Conservation (phyloP, 2,329 filamentous ascomycete genomes). For the Pseudogymnoascus sp. region DNA sequence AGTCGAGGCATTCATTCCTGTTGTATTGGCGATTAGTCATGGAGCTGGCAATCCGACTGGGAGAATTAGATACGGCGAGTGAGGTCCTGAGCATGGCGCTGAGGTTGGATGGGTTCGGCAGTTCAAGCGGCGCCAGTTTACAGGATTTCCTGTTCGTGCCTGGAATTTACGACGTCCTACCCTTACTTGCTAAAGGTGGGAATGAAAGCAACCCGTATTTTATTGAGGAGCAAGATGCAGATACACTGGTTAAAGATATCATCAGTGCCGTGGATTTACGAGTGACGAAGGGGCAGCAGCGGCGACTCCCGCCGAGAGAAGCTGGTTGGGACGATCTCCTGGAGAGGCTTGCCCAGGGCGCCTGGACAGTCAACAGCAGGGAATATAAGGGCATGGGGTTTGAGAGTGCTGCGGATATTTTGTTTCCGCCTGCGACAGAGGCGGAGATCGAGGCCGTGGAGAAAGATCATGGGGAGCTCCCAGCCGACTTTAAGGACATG, state of each 20-base stretch:
- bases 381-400: conserved; percentile 11
- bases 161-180: conserved; percentile 16
- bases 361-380: conserved; percentile 12
- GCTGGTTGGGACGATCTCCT: conserved; percentile 14
- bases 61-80: conserved; percentile 11
- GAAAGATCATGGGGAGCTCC: conserved; percentile 10
- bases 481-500: conserved; percentile 15
- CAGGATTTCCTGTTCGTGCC: conserved; percentile 12
- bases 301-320: conserved; percentile 10
- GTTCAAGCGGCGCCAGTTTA: conserved; percentile 8
- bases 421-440: conserved; percentile 13
- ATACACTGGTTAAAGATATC: conserved; percentile 9
- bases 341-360: conserved; percentile 12
- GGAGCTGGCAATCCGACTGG: conserved; percentile 13
- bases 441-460: conserved; percentile 13
- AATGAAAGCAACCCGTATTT: conserved; percentile 14
- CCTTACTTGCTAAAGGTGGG: conserved; percentile 11
- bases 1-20: conserved; percentile 8
- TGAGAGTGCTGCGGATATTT: conserved; percentile 8
- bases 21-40: conserved; percentile 12
- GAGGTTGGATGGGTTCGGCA: conserved; percentile 12
- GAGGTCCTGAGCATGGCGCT: conserved; percentile 12
- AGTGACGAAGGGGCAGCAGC: conserved; percentile 11
- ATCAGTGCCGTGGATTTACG: conserved; percentile 9
- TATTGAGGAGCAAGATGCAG: conserved; percentile 11